Conservation (phyloP, 2,329 filamentous ascomycete genomes). For the Penicillium sp. region DNA sequence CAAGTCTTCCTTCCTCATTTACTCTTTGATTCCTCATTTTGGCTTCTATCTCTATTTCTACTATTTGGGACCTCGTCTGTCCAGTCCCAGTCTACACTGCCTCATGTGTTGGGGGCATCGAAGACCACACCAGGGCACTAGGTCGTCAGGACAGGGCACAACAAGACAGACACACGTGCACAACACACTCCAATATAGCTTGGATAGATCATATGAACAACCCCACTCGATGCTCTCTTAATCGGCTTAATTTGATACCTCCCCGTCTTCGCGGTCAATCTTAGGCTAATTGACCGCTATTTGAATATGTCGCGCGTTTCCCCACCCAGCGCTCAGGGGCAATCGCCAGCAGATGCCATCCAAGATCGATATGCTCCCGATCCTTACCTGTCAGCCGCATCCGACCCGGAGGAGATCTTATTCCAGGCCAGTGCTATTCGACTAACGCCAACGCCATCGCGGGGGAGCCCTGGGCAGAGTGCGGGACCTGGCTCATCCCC, state of each 20-base stretch:
- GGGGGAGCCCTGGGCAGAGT: conserved; percentile 17
- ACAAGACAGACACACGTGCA: background rate
- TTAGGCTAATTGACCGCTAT: background rate
- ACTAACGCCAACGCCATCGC: conserved; percentile 31
- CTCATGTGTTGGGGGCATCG: background rate
- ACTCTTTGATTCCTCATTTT: background rate
- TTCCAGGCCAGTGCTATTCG: conserved; percentile 35
- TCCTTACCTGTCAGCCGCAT: conserved; percentile 39
- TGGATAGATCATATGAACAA: background rate
- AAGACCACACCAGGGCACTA: background rate
- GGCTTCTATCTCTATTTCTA: background rate
- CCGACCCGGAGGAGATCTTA: conserved; percentile 38
- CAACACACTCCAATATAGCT: background rate
- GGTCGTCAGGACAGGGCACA: background rate
- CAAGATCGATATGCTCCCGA: conserved; percentile 35
- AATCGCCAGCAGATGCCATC: conserved; percentile 28
- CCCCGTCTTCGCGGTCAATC: background rate
- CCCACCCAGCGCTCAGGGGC: conserved; percentile 17
- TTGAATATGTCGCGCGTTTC: conserved; percentile 24
- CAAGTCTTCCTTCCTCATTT: background rate
- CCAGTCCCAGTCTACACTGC: background rate
- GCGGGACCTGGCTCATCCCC: conserved; percentile 15
- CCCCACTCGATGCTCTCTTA: background rate
- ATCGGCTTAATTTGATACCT: background rate
- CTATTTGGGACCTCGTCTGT: background rate